Evolutionary conservation across 164 flowering plant species (phyloP).

Genomic region (Protea cynaroides): DNA sequence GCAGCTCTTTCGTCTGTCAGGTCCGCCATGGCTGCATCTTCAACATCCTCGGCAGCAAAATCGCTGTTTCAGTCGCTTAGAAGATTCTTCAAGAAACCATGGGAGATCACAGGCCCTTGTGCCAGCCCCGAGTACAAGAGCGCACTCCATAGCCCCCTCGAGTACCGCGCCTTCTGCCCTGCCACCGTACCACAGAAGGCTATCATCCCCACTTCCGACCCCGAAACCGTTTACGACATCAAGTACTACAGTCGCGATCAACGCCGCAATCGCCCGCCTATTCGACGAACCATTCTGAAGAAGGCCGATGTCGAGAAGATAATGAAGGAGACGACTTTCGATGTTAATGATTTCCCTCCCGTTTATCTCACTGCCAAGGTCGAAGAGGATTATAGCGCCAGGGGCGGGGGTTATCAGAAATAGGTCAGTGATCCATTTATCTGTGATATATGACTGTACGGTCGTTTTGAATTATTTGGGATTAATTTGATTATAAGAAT

Average conservation of each 20-base stretch:
- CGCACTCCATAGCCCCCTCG: constrained; percentile 62
- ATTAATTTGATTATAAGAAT: too few species aligned
- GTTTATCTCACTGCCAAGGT: constrained; percentile 47
- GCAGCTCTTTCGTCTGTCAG: neutral
- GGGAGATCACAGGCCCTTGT: constrained; percentile 89
- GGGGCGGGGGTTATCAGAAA: constrained; percentile 80
- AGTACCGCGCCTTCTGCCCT: constrained; percentile 65
- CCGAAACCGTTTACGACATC: constrained; percentile 82
- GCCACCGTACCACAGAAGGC: constrained; percentile 44
- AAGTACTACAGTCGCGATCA: constrained; percentile 74
- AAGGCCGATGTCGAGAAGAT: constrained; percentile 61
- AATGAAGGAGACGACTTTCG: constrained; percentile 61
- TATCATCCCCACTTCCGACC: constrained; percentile 55
- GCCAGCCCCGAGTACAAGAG: constrained; percentile 61
- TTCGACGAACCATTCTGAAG: constrained; percentile 49
- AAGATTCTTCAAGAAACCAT: constrained; percentile 70
- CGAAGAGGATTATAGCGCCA: constrained; percentile 58
- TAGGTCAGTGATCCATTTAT: constrained; percentile 16
- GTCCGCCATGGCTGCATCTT: constrained; percentile 14
- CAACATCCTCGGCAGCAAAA: constrained; percentile 21
- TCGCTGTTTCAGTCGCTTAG: constrained; percentile 51
- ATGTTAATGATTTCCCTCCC: constrained; percentile 46
- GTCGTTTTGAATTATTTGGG: too few species aligned
- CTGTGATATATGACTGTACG: too few species aligned
- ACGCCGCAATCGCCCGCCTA: constrained; percentile 75